A percentile compares a stretch with the other conserved stretches of the same genome.
These are phyloP conservation scores for Aspergillus oerlinghausenensis DNA, from an alignment of 2,329 filamentous ascomycete species.

Conservation along the genomic window DNA sequence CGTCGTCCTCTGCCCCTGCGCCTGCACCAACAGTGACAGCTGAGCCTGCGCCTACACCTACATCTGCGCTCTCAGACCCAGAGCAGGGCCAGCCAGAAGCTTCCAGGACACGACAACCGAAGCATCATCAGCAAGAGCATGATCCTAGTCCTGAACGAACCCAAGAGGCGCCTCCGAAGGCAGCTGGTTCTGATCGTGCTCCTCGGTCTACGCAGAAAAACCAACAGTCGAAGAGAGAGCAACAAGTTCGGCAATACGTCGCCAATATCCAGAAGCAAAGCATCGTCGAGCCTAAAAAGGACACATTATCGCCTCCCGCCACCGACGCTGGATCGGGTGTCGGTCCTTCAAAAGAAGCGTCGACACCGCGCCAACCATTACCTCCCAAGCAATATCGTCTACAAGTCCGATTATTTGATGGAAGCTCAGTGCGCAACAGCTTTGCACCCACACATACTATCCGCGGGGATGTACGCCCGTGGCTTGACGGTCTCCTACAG, in stretches of 20 bases:
- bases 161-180: conserved; percentile 18
- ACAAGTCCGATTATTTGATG: conserved; percentile 79
- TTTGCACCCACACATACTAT: conserved; percentile 65
- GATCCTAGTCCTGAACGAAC: conserved; percentile 16
- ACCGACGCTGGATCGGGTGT: conserved; percentile 1
- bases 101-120: not conserved
- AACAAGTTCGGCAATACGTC: conserved; percentile 49
- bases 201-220: conserved; percentile 52
- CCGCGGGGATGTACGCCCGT: conserved; percentile 62
- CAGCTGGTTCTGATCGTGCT: not conserved
- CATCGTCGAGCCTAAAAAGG: not conserved
- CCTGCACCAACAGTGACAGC: not conserved
- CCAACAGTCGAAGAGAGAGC: conserved; percentile 62
- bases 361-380: conserved; percentile 8
- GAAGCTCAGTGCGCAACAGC: conserved; percentile 67
- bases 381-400: conserved; percentile 52
- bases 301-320: conserved; percentile 9
- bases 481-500: conserved; percentile 64
- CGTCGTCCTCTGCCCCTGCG: conserved; percentile 1
- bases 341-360: conserved; percentile 4
- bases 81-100: not conserved
- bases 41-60: conserved; percentile 13
- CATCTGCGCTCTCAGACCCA: conserved; percentile 1
- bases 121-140: conserved; percentile 19
- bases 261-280: conserved; percentile 39